These are phyloP conservation scores for Gelatoporia subvermispora DNA, from an alignment of 768 basidiomycete genomes.

Conservation along the genomic window DNA sequence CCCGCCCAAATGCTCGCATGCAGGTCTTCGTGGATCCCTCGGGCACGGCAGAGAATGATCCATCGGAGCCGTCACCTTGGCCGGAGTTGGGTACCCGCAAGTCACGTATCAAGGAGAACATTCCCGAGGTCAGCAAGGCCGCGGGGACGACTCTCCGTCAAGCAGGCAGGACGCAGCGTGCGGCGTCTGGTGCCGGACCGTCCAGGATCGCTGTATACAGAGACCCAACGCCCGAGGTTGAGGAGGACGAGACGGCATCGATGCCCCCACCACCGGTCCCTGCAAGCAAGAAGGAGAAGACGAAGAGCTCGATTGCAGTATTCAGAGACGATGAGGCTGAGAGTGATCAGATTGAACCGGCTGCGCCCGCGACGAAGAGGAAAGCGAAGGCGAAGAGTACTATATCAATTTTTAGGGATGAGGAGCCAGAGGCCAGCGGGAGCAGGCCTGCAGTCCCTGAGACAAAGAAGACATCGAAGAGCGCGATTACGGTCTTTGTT, in stretches of 20 bases:
- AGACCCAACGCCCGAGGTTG: slow-evolving; percentile 50
- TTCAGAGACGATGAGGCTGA: slow-evolving; percentile 18
- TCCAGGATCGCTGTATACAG: slow-evolving; percentile 63
- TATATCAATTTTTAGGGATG: slow-evolving; percentile 18
- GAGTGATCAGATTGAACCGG: neutral
- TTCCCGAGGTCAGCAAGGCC: slow-evolving; percentile 64
- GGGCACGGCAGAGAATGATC: slow-evolving; percentile 33
- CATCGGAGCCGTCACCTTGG: slow-evolving; percentile 47
- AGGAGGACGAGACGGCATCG: slow-evolving; percentile 13
- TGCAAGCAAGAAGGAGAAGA: slow-evolving; percentile 8
- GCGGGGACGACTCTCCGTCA: slow-evolving; percentile 63
- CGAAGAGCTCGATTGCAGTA: slow-evolving; percentile 1
- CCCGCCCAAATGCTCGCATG: slow-evolving; percentile 52
- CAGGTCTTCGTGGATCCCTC: slow-evolving; percentile 72
- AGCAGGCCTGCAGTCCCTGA: neutral
- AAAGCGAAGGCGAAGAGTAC: slow-evolving; percentile 2
- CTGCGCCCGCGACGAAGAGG: slow-evolving; percentile 3
- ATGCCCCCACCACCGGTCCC: slow-evolving; percentile 35
- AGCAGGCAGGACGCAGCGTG: slow-evolving; percentile 50
- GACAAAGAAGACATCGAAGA: slow-evolving; percentile 2
- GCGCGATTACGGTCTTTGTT: slow-evolving; percentile 6
- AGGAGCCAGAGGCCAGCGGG: slow-evolving; percentile 1
- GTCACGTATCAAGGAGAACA: slow-evolving; percentile 74
- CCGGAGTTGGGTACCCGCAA: slow-evolving; percentile 75
- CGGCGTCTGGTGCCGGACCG: slow-evolving; percentile 37